A percentile compares a stretch with the other conserved stretches of the same genome.
These are phyloP conservation scores for Pyricularia sp. DNA, from an alignment of 2,329 filamentous ascomycete genomes.

Conservation along the genomic window DNA sequence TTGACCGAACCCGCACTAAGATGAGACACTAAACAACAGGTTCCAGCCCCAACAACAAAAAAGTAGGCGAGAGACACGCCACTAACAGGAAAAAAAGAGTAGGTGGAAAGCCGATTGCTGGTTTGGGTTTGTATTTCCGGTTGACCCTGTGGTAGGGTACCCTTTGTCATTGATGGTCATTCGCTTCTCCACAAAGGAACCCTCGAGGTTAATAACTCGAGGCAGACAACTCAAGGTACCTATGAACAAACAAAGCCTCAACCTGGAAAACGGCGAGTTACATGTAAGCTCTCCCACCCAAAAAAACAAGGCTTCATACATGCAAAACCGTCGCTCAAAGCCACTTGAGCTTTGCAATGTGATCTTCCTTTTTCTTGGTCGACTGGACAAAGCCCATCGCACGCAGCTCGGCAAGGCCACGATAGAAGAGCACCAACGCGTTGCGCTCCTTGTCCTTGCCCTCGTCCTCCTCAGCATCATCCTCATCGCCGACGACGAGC, in stretches of 20 bases:
- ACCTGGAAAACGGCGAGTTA: background rate
- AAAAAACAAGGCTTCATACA: background rate
- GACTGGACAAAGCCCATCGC: slow-evolving; percentile 80
- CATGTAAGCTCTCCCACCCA: background rate
- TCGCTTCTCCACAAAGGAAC: background rate
- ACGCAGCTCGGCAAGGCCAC: slow-evolving; percentile 73
- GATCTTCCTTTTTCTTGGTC: slow-evolving; percentile 86
- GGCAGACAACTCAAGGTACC: background rate
- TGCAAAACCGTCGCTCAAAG: slow-evolving; percentile 29
- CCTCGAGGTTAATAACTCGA: background rate
- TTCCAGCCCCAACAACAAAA: background rate
- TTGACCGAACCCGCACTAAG: background rate
- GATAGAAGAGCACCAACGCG: slow-evolving; percentile 71
- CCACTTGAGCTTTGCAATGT: slow-evolving; percentile 84
- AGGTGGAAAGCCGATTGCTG: background rate
- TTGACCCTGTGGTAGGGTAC: background rate
- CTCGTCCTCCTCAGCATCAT: slow-evolving; percentile 29
- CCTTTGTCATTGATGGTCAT: background rate
- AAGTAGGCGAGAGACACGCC: background rate
- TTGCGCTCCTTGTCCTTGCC: slow-evolving; percentile 34
- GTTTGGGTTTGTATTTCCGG: background rate
- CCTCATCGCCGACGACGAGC: slow-evolving; percentile 40
- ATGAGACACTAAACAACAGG: background rate
- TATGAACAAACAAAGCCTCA: background rate
- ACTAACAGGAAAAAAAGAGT: background rate